Evolutionary conservation across 2,329 filamentous ascomycete genomes (phyloP), one percentile per base, ranked within the genome.

Genomic region (Colletotrichum tropicicola): DNA sequence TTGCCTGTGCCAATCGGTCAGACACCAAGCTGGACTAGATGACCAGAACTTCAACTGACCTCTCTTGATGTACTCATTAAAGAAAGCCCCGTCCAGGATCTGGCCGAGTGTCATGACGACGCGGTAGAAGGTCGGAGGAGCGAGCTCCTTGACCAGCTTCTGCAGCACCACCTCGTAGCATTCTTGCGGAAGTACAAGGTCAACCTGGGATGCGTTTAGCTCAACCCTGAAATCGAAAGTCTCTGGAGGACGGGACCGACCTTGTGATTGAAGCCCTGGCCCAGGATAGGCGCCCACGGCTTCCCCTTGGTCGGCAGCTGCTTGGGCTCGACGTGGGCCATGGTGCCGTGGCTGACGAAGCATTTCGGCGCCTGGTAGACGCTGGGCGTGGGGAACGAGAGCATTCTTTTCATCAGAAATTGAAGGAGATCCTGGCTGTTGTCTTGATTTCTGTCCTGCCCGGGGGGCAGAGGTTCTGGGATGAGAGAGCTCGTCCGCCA

Each of bases 41-140:
- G 2, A 5, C 3, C 1, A 6, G 37, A 12, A 41, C 10, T 35
- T 17, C 5, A 39, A 49, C 74, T 21, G 79, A 92, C 92, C 92
- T 65, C 85, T 85, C 76, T 97, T 97, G 69, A 98, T 90, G 73
- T 97, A 94, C 44, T 89, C 83, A n/a, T 87, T 91, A 72, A 97
- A 94, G 71, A 98, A 97, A 0, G 89, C 86, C 1, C 88, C 87
- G 32, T 91, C 84, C 1, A 98, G 75, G 5, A 98, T 74, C 63
- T 93, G 89, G 8, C 84, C 85, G 9, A 97, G 83, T 4, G 88
- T 87, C 85, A 97, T 89, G 69, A 88, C 86, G 3, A 97, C 88
- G 65, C 87, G 86, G 30, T 87, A 86, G 81, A 92, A 97, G 12
- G 70, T 69, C 2, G 85, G 83, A 5, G 70, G 69, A 7, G 70